phyloP scores from a whole-genome alignment of 257 asterid species.

The Paulownia fortunei region DNA sequence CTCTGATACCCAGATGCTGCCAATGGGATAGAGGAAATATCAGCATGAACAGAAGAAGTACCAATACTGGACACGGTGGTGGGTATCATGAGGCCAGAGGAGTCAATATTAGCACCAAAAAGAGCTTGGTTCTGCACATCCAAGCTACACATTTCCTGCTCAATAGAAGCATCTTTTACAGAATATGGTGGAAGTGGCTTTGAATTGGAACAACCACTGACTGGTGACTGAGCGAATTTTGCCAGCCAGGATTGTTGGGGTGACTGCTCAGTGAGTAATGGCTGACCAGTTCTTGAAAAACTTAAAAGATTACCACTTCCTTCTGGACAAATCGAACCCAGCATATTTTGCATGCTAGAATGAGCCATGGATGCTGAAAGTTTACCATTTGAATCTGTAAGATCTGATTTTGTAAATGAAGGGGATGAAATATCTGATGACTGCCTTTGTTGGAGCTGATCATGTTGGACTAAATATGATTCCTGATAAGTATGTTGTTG shows the following conservation, averaged over 20 bases:
- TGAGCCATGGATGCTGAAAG: conserved; percentile 56
- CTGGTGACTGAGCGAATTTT: conserved; percentile 57
- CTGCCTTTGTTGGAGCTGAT: conserved; percentile 75
- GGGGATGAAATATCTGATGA: conserved; percentile 66
- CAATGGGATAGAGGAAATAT: conserved; percentile 63
- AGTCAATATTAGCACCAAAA: conserved; percentile 65
- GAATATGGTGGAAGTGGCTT: conserved; percentile 55
- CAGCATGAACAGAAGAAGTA: conserved; percentile 64
- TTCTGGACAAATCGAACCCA: conserved; percentile 71
- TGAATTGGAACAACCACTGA: conserved; percentile 49
- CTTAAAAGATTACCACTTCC: conserved; percentile 65
- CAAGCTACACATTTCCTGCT: conserved; percentile 61
- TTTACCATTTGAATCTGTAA: conserved; percentile 52
- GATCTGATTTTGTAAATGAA: conserved; percentile 67
- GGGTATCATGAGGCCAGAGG: conserved; percentile 76
- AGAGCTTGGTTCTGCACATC: conserved; percentile 68
- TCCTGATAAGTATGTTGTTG: conserved; percentile 68
- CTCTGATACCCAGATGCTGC: conserved; percentile 71
- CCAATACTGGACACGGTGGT: conserved; percentile 62
- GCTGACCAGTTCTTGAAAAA: conserved; percentile 65
- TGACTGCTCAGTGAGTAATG: conserved; percentile 59
- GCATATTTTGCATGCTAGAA: conserved; percentile 67
- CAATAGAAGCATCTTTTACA: conserved; percentile 64
- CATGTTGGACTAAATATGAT: conserved; percentile 57
- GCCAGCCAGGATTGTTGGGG: conserved; percentile 74